Conservation (phyloP, 768 basidiomycete genomes). For the Lactifluus volemus region DNA sequence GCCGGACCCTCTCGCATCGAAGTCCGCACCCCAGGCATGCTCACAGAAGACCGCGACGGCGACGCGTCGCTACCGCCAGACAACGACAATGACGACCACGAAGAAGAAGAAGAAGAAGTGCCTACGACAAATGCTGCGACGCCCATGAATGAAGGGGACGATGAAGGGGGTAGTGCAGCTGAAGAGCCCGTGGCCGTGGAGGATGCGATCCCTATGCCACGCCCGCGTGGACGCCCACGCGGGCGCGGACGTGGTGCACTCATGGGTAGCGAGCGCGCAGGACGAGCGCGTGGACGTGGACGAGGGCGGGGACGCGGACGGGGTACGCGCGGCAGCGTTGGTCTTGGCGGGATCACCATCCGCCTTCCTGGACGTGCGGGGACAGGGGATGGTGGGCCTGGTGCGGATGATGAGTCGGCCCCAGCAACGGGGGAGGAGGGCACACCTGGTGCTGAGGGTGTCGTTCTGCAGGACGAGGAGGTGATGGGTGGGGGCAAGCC, state of each 20-base stretch:
- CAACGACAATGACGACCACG: slow-evolving; percentile 1
- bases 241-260: slow-evolving; percentile 23
- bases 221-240: slow-evolving; percentile 22
- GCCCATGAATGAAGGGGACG: slow-evolving; percentile 6
- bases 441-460: slow-evolving; percentile 31
- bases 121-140: slow-evolving; percentile 6
- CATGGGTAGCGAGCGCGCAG: slow-evolving; percentile 21
- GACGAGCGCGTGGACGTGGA: slow-evolving; percentile 27
- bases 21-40: background rate
- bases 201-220: slow-evolving; percentile 11
- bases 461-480: slow-evolving; percentile 14
- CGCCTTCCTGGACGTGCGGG: slow-evolving; percentile 27
- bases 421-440: slow-evolving; percentile 19
- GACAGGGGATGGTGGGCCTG: slow-evolving; percentile 3
- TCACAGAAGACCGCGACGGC: background rate
- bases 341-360: slow-evolving; percentile 18
- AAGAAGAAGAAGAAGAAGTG: slow-evolving; percentile 9
- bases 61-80: background rate
- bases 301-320: slow-evolving; percentile 24
- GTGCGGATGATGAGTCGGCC: slow-evolving; percentile 11
- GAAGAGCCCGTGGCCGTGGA: slow-evolving; percentile 2
- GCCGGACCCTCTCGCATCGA: slow-evolving; percentile 6
- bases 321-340: background rate
- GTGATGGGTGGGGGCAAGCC: slow-evolving; percentile 46
- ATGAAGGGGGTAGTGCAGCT: slow-evolving; percentile 1